These are phyloP conservation scores for Fusarium pseudograminearum DNA, from an alignment of 2,329 filamentous ascomycete genomes.

Conservation along the genomic window DNA sequence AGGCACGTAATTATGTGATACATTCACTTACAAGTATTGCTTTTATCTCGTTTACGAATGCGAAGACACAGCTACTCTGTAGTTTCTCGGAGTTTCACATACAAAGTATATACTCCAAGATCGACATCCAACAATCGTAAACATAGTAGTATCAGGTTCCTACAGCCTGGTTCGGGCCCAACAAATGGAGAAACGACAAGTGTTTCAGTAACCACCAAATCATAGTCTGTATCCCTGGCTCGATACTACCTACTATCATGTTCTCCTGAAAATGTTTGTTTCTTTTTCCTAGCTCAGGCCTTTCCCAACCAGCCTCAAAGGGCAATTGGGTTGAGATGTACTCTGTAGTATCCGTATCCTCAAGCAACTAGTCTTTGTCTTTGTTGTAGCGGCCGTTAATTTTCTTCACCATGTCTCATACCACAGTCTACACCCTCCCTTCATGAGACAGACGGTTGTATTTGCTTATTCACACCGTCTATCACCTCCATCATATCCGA, in stretches of 20 bases:
- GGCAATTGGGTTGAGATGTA: not conserved
- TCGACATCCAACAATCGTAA: not conserved
- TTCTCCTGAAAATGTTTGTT: not conserved
- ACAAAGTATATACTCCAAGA: too few species aligned
- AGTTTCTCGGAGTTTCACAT: not conserved
- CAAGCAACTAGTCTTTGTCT: not conserved
- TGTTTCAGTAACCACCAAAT: not conserved
- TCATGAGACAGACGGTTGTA: not conserved
- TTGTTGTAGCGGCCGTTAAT: slow-evolving; percentile 11
- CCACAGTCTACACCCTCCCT: not conserved
- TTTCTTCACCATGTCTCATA: slow-evolving; percentile 30
- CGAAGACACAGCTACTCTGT: not conserved
- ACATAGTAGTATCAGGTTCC: not conserved
- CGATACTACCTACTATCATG: too few species aligned
- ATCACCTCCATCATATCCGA: not conserved
- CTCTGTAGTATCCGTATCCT: not conserved
- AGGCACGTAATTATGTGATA: not conserved
- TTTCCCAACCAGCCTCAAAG: not conserved
- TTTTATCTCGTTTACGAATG: not conserved
- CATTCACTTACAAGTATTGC: not conserved
- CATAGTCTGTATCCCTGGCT: not conserved
- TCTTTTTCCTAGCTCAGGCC: not conserved
- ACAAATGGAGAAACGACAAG: not conserved
- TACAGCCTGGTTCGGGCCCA: not conserved
- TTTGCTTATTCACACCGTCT: slow-evolving; percentile 21